A percentile compares a stretch with the other conserved stretches of the same genome.
phyloP scores from a whole-genome alignment of 2,329 filamentous ascomycete genomes.

The Sordariomycetes sp. region DNA sequence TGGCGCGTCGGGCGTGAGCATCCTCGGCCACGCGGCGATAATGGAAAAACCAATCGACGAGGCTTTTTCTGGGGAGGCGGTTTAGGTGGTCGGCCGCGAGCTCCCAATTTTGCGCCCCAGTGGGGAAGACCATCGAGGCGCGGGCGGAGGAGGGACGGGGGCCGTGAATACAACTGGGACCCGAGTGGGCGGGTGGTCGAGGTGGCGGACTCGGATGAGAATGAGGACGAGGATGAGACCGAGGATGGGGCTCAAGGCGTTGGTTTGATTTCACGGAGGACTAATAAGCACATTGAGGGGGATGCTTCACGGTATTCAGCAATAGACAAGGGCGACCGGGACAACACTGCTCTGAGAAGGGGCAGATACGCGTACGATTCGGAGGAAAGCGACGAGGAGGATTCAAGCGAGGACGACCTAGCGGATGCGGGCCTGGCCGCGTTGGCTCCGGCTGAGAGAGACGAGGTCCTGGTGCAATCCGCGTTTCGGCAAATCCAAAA shows the following conservation, averaged over 20 bases:
- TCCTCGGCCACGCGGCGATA: slow-evolving; percentile 87
- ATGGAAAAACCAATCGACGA: slow-evolving; percentile 99
- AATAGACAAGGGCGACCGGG: slow-evolving; percentile 38
- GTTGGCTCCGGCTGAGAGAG: slow-evolving; percentile 49
- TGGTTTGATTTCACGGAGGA: slow-evolving; percentile 13
- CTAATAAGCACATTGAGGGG: slow-evolving; percentile 33
- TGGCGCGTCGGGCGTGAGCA: slow-evolving; percentile 86
- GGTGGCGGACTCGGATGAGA: slow-evolving; percentile 44
- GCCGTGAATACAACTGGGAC: slow-evolving; percentile 24
- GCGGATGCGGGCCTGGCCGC: slow-evolving; percentile 35
- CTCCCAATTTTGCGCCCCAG: slow-evolving; percentile 87
- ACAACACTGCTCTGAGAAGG: slow-evolving; percentile 17
- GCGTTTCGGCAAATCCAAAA: slow-evolving; percentile 72
- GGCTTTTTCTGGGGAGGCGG: slow-evolving; percentile 99
- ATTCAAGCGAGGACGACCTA: slow-evolving; percentile 35
- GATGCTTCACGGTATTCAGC: slow-evolving; percentile 53
- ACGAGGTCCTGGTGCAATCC: slow-evolving; percentile 66
- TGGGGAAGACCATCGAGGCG: slow-evolving; percentile 99
- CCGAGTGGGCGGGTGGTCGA: slow-evolving; percentile 36
- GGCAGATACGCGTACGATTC: slow-evolving; percentile 4
- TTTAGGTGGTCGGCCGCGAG: slow-evolving; percentile 99
- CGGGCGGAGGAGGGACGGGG: slow-evolving; percentile 40
- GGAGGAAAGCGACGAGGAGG: slow-evolving; percentile 28
- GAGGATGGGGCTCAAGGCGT: slow-evolving; percentile 13
- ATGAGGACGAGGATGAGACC: slow-evolving; percentile 32